Conservation (phyloP, 768 basidiomycete genomes). For the Pisolithus marmoratus region DNA sequence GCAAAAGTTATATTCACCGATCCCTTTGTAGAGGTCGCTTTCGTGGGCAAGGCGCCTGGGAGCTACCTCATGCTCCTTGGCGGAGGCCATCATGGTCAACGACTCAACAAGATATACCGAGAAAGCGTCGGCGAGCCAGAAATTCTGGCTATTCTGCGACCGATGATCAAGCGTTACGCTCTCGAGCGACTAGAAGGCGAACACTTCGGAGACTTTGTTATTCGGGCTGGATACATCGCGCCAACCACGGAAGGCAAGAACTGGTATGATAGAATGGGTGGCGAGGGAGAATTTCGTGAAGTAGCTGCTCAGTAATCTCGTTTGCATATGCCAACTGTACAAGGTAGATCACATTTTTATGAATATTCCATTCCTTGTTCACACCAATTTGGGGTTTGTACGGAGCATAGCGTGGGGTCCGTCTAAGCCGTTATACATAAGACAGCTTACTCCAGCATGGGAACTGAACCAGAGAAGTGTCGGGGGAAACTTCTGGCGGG, state of each 20-base stretch:
- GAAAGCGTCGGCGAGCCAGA: slow-evolving; percentile 88
- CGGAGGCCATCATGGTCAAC: slow-evolving; percentile 90
- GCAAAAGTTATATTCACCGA: neutral
- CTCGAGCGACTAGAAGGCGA: slow-evolving; percentile 83
- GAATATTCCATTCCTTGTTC: too few species aligned
- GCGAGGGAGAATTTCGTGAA: slow-evolving; percentile 57
- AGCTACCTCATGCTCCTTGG: slow-evolving; percentile 93
- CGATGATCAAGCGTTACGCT: slow-evolving; percentile 95
- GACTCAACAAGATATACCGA: slow-evolving; percentile 94
- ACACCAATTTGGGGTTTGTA: too few species aligned
- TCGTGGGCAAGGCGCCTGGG: slow-evolving; percentile 94
- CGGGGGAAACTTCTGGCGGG: too few species aligned
- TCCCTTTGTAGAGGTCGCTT: slow-evolving; percentile 70
- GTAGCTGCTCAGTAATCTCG: slow-evolving; percentile 9
- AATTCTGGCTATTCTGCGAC: slow-evolving; percentile 80
- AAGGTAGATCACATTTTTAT: too few species aligned
- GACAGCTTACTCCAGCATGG: too few species aligned
- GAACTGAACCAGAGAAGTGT: too few species aligned
- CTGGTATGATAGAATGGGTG: slow-evolving; percentile 85
- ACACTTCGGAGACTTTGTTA: slow-evolving; percentile 92
- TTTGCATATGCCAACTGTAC: neutral
- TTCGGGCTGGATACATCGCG: slow-evolving; percentile 86
- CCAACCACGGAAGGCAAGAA: slow-evolving; percentile 76
- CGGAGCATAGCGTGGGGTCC: too few species aligned
- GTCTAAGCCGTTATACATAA: too few species aligned